Evolutionary conservation across 768 basidiomycete genomes (phyloP), one percentile per base, ranked within the genome.

Genomic region (Suillus clintonianus): DNA sequence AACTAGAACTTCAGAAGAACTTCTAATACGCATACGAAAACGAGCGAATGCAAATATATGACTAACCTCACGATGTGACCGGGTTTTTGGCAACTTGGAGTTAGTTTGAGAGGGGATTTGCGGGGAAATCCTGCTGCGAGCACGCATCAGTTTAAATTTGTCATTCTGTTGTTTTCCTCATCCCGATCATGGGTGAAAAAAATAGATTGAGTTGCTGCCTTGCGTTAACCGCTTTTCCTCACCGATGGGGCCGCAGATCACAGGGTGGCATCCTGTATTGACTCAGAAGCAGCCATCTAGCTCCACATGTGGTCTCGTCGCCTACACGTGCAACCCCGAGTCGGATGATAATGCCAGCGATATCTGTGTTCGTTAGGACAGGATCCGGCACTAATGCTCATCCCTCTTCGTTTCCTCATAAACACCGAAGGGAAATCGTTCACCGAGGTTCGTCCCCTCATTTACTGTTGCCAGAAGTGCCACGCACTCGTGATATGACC

Each of bases 321-420:
- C 17, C 17, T 36, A 39, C 55, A 57, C 39, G 56, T 41, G 56
- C 39, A 57, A 27, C 24, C 39, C 39, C 56, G 39, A n/a, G 51
- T 53, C 51, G 51, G 51, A 7, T 30, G 41, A 39, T 42, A 41
- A 42, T 41, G 56, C 56, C 37, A 37, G 56, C 56, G 56, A 30
- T 57, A 57, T 41, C 56, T 56, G 27, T 41, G 24, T 57, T 41
- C 9, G 39, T 41, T 30, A 57, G 56, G 27, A 27, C 27, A 51
- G 50, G 51, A n/a, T 11, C 51, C 30, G 51, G 36, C 39, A 42
- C 27, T 24, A 57, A 27, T 39, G 56, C 24, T 42, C 39, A 24
- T 24, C 56, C 56, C 39, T 41, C 56, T 57, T 57, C 56, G 39
- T 57, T 27, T 57, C 56, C 56, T 41, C 56, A 41, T 30, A 57